phyloP scores from a whole-genome alignment of 2,329 filamentous ascomycete species.

The Bipolaris cookei region DNA sequence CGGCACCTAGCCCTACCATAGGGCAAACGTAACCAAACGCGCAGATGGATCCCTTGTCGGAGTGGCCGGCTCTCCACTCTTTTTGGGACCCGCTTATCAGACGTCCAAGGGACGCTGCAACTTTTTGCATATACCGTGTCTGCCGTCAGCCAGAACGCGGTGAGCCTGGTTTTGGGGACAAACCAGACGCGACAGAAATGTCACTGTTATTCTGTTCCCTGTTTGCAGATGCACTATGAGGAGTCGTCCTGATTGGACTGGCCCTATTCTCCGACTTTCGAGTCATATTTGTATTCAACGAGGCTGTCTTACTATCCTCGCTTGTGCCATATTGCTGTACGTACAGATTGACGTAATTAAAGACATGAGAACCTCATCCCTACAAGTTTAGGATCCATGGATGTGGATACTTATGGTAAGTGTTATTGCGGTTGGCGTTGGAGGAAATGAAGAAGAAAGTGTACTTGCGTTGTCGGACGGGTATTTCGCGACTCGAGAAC shows the following conservation, averaged over 20 bases:
- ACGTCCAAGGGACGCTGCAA: slow-evolving; percentile 7
- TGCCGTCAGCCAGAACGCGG: slow-evolving; percentile 3
- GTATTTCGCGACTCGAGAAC: background rate
- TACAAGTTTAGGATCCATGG: too few species aligned
- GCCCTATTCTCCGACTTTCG: background rate
- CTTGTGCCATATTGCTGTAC: too few species aligned
- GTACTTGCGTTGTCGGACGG: background rate
- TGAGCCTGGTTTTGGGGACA: background rate
- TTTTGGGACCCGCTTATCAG: slow-evolving; percentile 1
- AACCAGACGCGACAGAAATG: background rate
- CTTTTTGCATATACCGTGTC: background rate
- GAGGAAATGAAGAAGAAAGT: background rate
- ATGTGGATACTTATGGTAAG: background rate
- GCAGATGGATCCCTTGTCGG: background rate
- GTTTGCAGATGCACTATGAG: too few species aligned
- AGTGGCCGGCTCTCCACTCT: slow-evolving; percentile 11
- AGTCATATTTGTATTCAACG: background rate
- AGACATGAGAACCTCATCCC: too few species aligned
- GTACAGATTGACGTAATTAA: too few species aligned
- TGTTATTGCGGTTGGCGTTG: too few species aligned
- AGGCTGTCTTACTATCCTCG: too few species aligned
- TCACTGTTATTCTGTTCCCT: background rate
- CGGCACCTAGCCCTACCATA: slow-evolving; percentile 1
- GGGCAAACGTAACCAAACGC: background rate
- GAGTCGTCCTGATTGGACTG: background rate